Evolutionary conservation across 2,329 filamentous ascomycete species (phyloP).

Genomic region (Ophiostoma novo-ulmi): DNA sequence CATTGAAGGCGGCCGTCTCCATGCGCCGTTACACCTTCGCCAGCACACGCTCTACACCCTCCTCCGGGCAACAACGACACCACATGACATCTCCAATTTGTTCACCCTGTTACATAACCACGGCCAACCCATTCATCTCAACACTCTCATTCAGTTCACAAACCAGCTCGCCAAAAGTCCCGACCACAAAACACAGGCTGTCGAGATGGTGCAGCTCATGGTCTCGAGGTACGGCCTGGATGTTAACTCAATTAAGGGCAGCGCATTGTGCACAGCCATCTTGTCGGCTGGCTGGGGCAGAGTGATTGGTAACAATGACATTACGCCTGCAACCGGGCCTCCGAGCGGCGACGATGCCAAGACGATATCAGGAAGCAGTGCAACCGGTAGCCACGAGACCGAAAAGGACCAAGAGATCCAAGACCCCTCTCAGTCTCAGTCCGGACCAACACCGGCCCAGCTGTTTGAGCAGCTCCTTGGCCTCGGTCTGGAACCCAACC

Average conservation of each 20-base stretch:
- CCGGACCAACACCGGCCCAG: slow-evolving; percentile 43
- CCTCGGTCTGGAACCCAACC: slow-evolving; percentile 58
- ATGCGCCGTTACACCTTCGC: slow-evolving; percentile 32
- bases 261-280: slow-evolving; percentile 55
- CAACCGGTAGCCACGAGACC: neutral
- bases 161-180: slow-evolving; percentile 40
- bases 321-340: neutral
- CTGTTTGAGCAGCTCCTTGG: slow-evolving; percentile 54
- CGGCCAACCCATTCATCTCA: slow-evolving; percentile 35
- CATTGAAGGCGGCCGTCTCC: slow-evolving; percentile 23
- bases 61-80: slow-evolving; percentile 14
- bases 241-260: slow-evolving; percentile 44
- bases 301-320: neutral
- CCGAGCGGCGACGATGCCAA: neutral
- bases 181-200: slow-evolving; percentile 40
- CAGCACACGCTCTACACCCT: slow-evolving; percentile 37
- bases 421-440: too few species aligned
- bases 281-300: slow-evolving; percentile 35
- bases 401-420: neutral
- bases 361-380: too few species aligned
- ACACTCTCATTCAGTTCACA: slow-evolving; percentile 48
- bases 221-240: slow-evolving; percentile 36
- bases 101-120: slow-evolving; percentile 35
- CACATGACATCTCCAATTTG: slow-evolving; percentile 33
- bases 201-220: slow-evolving; percentile 42